Evolutionary conservation across 2,329 filamentous ascomycete genomes (phyloP), one percentile per base, ranked within the genome.

Genomic region (Pseudocercospora fijiensis): DNA sequence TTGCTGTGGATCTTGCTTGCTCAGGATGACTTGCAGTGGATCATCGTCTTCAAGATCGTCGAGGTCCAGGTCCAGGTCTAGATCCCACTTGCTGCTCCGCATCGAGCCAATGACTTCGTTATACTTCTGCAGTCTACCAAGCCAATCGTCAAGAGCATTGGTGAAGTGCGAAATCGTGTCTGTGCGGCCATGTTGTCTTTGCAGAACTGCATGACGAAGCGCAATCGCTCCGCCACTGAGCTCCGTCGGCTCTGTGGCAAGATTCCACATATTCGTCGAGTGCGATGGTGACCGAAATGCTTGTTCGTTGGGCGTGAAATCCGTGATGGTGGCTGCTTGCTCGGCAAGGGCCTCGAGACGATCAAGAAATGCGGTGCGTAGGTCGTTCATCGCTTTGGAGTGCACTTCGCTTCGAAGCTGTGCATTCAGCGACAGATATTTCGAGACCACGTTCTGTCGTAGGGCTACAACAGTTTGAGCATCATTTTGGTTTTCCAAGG

Each of bases 101-200:
- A 95, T 83, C 63, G 85, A 82, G 45, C 87, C 85, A 7, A 92
- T 84, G 3, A 88, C 81, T 18, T 81, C 79, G 49, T 83, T 83
- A 13, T 90, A 85, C 58, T 88, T 86, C 64, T 88, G 84, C n/a
- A 96, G 85, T 4, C 88, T 84, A n/a, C 82, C 81, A 52, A 87
- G 84, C 92, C 93, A 97, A 1, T 83, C 82, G 63, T 86, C 83
- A 72, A 95, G 95, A 52, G 83, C 81, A 11, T 86, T 85, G 0
- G 94, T 85, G 10, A 86, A 81, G 24, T 52, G 49, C 24, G 26
- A 52, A 26, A 52, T 52, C 10, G 9, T 27, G 49, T 52, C 62
- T 88, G 88, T 89, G 57, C 88, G 85, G 5, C 94, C 93, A 70
- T 93, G 86, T 7, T 91, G 82, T 20, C 88, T 85, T 30, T 88